Percentiles rank a stretch among this genome's conserved stretches.
These are phyloP conservation scores for Kodamaea plutei DNA, from an alignment of 1,139 yeast species.

Conservation along the genomic window DNA sequence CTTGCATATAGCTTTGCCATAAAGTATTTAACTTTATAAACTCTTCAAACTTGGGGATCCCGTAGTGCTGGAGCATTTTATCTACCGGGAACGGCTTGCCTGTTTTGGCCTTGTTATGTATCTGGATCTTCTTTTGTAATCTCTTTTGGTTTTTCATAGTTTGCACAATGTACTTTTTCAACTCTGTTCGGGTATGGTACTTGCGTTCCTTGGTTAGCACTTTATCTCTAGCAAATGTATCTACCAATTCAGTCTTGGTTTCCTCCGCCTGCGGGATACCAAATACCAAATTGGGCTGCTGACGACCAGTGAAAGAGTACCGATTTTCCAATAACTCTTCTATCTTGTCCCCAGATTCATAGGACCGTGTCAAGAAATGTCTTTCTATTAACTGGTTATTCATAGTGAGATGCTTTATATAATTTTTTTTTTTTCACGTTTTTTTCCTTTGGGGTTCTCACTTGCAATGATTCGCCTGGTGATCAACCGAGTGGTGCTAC, in stretches of 20 bases:
- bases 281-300: conserved; percentile 41
- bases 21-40: conserved; percentile 49
- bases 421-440: conserved; percentile 1
- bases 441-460: too few relatives aligned
- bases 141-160: conserved; percentile 37
- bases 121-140: conserved; percentile 29
- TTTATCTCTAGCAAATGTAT: conserved; percentile 8
- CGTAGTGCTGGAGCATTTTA: conserved; percentile 27
- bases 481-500: too few relatives aligned
- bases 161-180: conserved; percentile 38
- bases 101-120: conserved; percentile 19
- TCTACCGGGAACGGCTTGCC: conserved; percentile 24
- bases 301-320: conserved; percentile 54
- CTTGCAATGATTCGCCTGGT: too few relatives aligned
- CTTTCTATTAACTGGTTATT: conserved; percentile 39
- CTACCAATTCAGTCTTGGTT: conserved; percentile 17
- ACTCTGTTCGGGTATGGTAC: conserved; percentile 39
- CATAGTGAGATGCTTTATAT: conserved; percentile 5
- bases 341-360: conserved; percentile 37
- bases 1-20: conserved; percentile 61
- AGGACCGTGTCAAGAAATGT: conserved; percentile 50
- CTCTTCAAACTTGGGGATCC: conserved; percentile 50
- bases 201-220: conserved; percentile 17
- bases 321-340: conserved; percentile 50
- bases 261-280: conserved; percentile 6